Base-by-base conservation (phyloP, 441 rosid species). In the Monsonia emarginata region DNA sequence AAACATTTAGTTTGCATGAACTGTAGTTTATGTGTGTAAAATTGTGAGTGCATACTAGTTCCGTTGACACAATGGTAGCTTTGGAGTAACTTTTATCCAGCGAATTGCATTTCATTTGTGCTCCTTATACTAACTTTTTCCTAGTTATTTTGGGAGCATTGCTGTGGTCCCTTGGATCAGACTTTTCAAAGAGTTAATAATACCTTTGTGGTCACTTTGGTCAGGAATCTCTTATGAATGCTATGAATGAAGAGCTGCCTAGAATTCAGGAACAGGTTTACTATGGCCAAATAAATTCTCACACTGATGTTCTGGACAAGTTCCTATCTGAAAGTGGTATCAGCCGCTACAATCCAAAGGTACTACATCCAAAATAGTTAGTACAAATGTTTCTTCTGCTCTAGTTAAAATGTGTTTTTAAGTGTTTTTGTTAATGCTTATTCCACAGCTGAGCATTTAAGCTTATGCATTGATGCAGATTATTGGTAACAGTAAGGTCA, bases 201-300 rank as follows among this genome's bases (percentile, higher is more conserved):
- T n/a, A n/a, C n/a, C n/a, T n/a, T 63, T 69, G 63, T 57, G 28
- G 64, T 71, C 65, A 44, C 64, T 34, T 61, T 76, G 25, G 67
- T 64, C 85, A 91, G 98, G 99, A 90, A 77, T 85, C 91, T 68
- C 93, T 95, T 68, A 73, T 86, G 78, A 91, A 70, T 81, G 96
- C 98, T 72, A 90, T 95, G 91, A 95, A 90, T 75, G 98, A 90
- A 22, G 98, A 95, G 76, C 97, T 91, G 72, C 87, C 93, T 32
- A 95, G 85, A 83, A 85, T 95, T 72, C 97, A 95, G 78, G 99
- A 95, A 74, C 96, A 90, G 82, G 98, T 95, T 78, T 95, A 95
- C 71, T 88, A 82, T 63, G 96, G 99, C 7, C 90, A 86, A 50
- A 87, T 91, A 77, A 88, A 79, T 77, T 88, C 99, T 69, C 89